Evolutionary conservation across 2,329 filamentous ascomycete genomes (phyloP).

Genomic region (Thermothelomyces thermophilus): DNA sequence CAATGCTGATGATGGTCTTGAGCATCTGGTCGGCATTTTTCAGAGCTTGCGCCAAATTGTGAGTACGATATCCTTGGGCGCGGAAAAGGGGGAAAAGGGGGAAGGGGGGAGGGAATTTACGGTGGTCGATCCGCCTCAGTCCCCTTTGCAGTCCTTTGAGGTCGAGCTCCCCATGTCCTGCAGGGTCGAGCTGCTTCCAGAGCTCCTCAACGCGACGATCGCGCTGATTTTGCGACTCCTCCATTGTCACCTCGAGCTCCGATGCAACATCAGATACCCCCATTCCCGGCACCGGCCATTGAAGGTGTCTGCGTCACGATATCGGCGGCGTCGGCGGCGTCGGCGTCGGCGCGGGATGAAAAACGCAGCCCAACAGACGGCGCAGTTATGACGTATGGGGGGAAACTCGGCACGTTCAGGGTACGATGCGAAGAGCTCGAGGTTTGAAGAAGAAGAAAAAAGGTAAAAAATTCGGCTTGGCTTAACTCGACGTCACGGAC

Average conservation of each 20-base stretch:
- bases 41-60: constrained; percentile 42
- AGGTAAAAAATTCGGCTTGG: background rate
- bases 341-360: constrained; percentile 4
- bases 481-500: constrained; percentile 1
- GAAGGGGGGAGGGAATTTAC: constrained; percentile 47
- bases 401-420: constrained; percentile 2
- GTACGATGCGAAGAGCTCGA: background rate
- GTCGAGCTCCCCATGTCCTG: constrained; percentile 72
- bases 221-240: constrained; percentile 69
- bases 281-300: constrained; percentile 31
- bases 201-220: constrained; percentile 77
- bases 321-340: background rate
- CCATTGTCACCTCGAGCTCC: constrained; percentile 57
- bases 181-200: constrained; percentile 76
- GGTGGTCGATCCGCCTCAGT: constrained; percentile 83
- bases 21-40: constrained; percentile 90
- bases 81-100: too few relatives aligned
- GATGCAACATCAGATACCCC: constrained; percentile 44
- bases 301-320: constrained; percentile 31
- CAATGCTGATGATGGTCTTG: constrained; percentile 68
- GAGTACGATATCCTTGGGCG: constrained; percentile 12
- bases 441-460: constrained; percentile 4
- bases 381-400: constrained; percentile 22
- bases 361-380: background rate
- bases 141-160: constrained; percentile 78